phyloP scores from a whole-genome alignment of 768 basidiomycete genomes.

The Goffeauzyma gilvescens region DNA sequence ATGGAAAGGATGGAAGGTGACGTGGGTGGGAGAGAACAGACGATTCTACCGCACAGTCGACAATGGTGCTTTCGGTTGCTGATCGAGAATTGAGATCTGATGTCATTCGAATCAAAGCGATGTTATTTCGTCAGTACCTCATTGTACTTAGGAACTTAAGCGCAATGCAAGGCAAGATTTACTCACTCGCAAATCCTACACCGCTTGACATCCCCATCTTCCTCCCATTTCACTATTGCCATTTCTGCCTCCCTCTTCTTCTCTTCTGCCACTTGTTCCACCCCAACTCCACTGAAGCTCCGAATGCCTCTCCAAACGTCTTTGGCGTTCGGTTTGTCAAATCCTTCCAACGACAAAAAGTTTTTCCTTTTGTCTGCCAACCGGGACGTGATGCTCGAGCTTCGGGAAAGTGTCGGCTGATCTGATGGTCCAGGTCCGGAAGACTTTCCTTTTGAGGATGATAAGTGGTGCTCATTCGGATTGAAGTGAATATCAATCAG shows the following conservation, averaged over 20 bases:
- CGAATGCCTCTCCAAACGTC: conserved; percentile 49
- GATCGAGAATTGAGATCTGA: conserved; percentile 58
- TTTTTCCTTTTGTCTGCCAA: too few species aligned
- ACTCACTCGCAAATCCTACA: conserved; percentile 69
- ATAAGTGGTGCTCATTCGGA: conserved; percentile 11
- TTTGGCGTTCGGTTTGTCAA: too few species aligned
- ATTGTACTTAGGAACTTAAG: conserved; percentile 16
- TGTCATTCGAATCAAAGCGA: background rate
- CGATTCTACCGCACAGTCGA: conserved; percentile 73
- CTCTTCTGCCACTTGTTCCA: conserved; percentile 37
- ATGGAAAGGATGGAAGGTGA: conserved; percentile 28
- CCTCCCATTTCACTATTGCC: conserved; percentile 84
- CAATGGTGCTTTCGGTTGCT: conserved; percentile 94
- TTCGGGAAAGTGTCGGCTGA: too few species aligned
- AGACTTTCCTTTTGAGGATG: too few species aligned
- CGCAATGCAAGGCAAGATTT: background rate
- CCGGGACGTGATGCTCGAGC: too few species aligned
- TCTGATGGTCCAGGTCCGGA: too few species aligned
- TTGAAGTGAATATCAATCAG: conserved; percentile 38
- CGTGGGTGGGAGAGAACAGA: conserved; percentile 72
- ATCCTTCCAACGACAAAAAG: too few species aligned
- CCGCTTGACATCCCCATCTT: conserved; percentile 52
- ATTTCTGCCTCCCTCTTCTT: conserved; percentile 78
- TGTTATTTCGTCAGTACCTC: background rate
- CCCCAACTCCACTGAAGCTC: conserved; percentile 37